phyloP scores from a whole-genome alignment of 116 monocot species.

The Iris pallida region DNA sequence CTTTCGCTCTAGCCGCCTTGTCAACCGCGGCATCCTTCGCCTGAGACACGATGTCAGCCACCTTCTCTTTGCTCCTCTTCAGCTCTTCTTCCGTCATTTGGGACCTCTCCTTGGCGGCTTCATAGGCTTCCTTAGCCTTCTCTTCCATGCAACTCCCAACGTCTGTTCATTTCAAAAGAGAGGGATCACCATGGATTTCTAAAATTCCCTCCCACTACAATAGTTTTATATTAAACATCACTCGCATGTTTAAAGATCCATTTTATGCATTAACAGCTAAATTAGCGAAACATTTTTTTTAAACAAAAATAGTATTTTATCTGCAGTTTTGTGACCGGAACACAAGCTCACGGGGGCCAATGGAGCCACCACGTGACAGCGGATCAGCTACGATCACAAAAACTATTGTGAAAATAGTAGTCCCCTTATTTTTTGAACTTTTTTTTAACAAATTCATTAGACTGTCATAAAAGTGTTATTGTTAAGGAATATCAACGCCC shows the following conservation, averaged over 20 bases:
- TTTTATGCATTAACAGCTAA: not conserved
- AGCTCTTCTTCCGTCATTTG: not conserved
- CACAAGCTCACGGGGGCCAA: too few species aligned
- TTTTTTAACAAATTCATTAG: too few species aligned
- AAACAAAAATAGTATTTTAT: too few species aligned
- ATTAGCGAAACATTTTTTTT: not conserved
- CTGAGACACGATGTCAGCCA: not conserved
- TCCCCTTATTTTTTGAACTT: too few species aligned
- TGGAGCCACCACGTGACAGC: too few species aligned
- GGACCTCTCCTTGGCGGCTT: not conserved
- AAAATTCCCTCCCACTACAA: not conserved
- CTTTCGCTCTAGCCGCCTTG: not conserved
- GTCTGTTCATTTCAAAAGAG: not conserved
- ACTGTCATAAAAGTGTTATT: too few species aligned
- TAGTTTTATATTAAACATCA: not conserved
- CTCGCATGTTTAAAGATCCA: not conserved
- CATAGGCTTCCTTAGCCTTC: not conserved
- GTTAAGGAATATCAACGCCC: too few species aligned
- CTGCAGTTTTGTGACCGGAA: too few species aligned
- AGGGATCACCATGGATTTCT: not conserved
- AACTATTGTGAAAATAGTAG: too few species aligned
- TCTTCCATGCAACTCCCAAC: not conserved
- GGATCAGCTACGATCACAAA: too few species aligned
- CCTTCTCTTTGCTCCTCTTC: slow-evolving; percentile 1
- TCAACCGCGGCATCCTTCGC: not conserved